Evolutionary conservation across 257 asterid species (phyloP).

Genomic region (Mentha longifolia): DNA sequence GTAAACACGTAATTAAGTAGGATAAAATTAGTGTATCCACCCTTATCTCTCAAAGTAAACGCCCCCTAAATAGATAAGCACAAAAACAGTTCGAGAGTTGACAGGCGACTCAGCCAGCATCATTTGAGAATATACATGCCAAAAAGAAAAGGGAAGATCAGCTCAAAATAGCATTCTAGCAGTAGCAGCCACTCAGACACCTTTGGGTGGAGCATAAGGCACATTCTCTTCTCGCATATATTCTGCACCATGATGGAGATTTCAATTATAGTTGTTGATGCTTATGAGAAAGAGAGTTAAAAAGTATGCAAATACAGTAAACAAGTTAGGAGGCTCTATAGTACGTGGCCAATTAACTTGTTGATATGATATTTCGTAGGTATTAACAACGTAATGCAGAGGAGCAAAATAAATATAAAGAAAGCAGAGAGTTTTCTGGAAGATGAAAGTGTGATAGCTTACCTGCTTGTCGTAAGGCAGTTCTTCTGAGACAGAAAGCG

Average conservation of each 20-base stretch:
- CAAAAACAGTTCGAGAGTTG: background rate
- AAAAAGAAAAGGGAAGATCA: background rate
- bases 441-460: background rate
- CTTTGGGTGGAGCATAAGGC: conserved; percentile 77
- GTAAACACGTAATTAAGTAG: background rate
- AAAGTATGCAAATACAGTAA: background rate
- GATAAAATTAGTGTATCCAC: background rate
- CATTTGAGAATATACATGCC: background rate
- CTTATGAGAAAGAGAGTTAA: background rate
- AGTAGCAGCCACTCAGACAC: conserved; percentile 41
- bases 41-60: too few species aligned
- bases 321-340: background rate
- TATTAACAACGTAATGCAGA: background rate
- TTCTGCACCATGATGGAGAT: conserved; percentile 50
- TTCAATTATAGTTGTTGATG: background rate
- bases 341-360: background rate
- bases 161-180: background rate
- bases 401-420: background rate
- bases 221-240: conserved; percentile 73
- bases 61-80: background rate
- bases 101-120: background rate
- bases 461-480: conserved; percentile 79
- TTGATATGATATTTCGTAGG: background rate
- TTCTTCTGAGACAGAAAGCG: conserved; percentile 88
- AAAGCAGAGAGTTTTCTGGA: background rate